Evolutionary conservation across 2,329 filamentous ascomycete genomes (phyloP).

Genomic region (Microcyclospora tardicrescens): DNA sequence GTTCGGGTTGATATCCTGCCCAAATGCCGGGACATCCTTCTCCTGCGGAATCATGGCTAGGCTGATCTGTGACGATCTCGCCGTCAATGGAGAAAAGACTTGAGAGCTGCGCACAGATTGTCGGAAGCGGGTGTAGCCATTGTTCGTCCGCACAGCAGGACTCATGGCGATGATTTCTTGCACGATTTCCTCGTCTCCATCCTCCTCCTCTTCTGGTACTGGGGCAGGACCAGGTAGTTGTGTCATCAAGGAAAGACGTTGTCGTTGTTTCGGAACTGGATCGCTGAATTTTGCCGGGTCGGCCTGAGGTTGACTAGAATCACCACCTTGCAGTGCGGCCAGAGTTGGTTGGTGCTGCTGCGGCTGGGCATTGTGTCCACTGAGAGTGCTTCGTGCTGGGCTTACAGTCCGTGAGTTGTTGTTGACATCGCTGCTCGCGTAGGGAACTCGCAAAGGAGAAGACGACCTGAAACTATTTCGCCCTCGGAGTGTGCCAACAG

Average conservation of each 20-base stretch:
- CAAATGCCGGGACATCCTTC: conserved; percentile 10
- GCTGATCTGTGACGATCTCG: neutral
- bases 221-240: conserved; percentile 12
- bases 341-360: no score
- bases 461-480: no score
- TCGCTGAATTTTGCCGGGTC: no score
- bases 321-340: no score
- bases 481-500: no score
- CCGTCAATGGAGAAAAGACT: neutral
- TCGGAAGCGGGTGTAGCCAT: no score
- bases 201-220: conserved; percentile 8
- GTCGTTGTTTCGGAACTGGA: conserved; percentile 1
- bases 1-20: conserved; percentile 12
- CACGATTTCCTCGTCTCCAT: conserved; percentile 6
- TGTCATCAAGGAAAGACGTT: conserved; percentile 6
- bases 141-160: conserved; percentile 6
- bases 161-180: conserved; percentile 16
- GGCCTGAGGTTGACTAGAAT: no score
- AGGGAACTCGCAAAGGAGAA: no score
- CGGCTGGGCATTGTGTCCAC: no score
- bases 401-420: no score
- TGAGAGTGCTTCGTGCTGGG: no score
- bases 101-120: conserved; percentile 2
- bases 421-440: no score
- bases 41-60: neutral